These are phyloP conservation scores for Chaetomidium leptoderma DNA, from an alignment of 495 filamentous ascomycete species.

Conservation along the genomic window DNA sequence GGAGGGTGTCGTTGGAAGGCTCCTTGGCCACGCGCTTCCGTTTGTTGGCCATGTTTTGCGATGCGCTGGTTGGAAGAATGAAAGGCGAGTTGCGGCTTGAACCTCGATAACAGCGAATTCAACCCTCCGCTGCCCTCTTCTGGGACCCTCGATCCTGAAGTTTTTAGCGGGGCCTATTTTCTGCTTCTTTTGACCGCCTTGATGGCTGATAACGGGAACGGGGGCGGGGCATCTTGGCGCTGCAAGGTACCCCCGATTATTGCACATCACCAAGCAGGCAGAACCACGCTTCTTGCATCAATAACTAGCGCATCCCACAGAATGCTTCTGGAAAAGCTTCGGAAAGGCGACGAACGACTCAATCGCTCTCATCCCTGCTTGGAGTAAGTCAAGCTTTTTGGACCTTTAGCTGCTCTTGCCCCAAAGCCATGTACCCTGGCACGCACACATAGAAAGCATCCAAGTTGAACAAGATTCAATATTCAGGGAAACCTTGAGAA, in stretches of 20 bases:
- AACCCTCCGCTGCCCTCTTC: background rate
- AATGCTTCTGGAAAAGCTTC: conserved; percentile 1
- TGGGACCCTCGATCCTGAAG: background rate
- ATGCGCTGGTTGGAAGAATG: background rate
- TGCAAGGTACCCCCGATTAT: conserved; percentile 7
- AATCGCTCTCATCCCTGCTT: background rate
- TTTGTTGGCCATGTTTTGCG: conserved; percentile 37
- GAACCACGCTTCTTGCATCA: conserved; percentile 6
- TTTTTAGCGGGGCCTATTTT: conserved; percentile 21
- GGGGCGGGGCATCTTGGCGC: conserved; percentile 6
- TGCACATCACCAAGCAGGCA: background rate
- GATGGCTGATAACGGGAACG: conserved; percentile 4
- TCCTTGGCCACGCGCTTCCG: conserved; percentile 43
- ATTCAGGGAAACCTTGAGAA: too few species aligned
- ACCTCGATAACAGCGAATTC: conserved; percentile 6
- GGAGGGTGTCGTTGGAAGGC: conserved; percentile 30
- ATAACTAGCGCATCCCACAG: background rate
- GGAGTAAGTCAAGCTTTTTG: background rate
- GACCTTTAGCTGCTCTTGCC: background rate
- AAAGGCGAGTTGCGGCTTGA: background rate
- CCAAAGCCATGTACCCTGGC: background rate
- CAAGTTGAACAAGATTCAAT: too few species aligned
- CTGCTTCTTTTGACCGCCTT: conserved; percentile 9
- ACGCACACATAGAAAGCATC: background rate
- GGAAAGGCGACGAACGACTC: background rate